Base-by-base conservation (phyloP, 306 rosid genomes). In the Inga laurina region DNA sequence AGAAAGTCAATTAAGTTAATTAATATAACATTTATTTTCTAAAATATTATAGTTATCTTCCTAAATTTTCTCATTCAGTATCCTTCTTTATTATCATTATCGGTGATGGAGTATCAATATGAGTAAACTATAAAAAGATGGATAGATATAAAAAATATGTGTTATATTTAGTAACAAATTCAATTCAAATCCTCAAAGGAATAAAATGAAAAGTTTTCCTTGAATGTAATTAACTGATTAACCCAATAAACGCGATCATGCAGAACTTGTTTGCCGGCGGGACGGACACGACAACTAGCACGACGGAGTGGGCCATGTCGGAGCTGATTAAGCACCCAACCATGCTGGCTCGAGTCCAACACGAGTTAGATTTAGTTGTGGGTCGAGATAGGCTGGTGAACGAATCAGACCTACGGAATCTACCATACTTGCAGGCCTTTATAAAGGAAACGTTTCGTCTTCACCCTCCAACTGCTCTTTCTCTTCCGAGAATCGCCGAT, bases 251-350 rank as follows among this genome's bases (percentile, higher is more conserved):
- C 13, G 10, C 48, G 48, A 45, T 52, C 8, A 52, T 52, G 37
- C 68, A 62, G 68, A 62, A 62, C 16, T 62, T 62, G 37, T 62
- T 62, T 12, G 68, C 68, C 14, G 68, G 68, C 13, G 68, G 68
- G 68, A 62, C 68, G 6, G 68, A 62, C 68, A 62, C 68, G 18
- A 62, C 68, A 27, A 24, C 68, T 3, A 62, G 68, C 68, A 62
- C 35, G 11, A 24, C 2, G 13, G 68, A 62, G 68, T 62, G 68
- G 68, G 68, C 68, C 37, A 62, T 62, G 37, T 22, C 68, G 4
- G 68, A 62, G 37, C 37, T 62, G 68, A 62, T 62, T 1, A 62
- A 62, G 68, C 18, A 62, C 18, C 68, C 68, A 27, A 4, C 16
- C 35, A 24, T 62, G 35, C 37, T 62, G 37, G 19, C 68, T 62